Conservation (phyloP, 1,284 basidiomycete species). For the Cerioporus squamosus region DNA sequence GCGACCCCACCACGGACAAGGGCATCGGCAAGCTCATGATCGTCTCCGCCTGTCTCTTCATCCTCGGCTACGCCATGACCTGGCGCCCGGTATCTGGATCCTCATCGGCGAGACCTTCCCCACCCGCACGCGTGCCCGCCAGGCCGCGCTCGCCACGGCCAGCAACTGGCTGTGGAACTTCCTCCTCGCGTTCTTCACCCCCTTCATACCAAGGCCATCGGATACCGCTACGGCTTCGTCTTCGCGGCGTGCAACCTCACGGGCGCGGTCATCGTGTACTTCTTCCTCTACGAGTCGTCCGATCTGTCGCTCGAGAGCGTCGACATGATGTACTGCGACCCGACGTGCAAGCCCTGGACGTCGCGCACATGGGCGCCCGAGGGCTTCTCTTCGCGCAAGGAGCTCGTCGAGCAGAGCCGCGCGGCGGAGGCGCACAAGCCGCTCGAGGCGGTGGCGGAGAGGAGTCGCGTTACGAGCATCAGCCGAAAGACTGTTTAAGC, state of each 20-base stretch:
- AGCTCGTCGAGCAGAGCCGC: constrained; percentile 43
- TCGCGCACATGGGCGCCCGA: constrained; percentile 59
- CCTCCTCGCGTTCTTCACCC: constrained; percentile 77
- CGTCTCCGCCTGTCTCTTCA: constrained; percentile 79
- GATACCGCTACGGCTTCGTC: constrained; percentile 74
- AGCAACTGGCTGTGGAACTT: constrained; percentile 79
- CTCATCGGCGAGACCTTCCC: constrained; percentile 81
- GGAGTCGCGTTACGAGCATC: constrained; percentile 18
- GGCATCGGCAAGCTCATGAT: constrained; percentile 73
- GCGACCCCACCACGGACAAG: constrained; percentile 52
- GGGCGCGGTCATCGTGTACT: constrained; percentile 69
- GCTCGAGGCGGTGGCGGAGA: constrained; percentile 24
- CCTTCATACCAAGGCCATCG: constrained; percentile 63
- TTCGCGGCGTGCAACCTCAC: constrained; percentile 54
- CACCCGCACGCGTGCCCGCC: constrained; percentile 76
- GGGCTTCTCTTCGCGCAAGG: constrained; percentile 48
- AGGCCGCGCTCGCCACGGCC: constrained; percentile 73
- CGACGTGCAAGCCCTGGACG: constrained; percentile 69
- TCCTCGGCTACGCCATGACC: constrained; percentile 77
- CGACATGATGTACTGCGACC: constrained; percentile 79
- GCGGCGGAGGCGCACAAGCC: constrained; percentile 39
- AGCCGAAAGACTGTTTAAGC: not conserved
- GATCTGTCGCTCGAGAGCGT: constrained; percentile 74
- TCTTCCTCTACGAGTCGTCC: constrained; percentile 81
- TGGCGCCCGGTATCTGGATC: constrained; percentile 79